Conservation (phyloP, 805 yeast species). For the Dipodascus geniculatus region DNA sequence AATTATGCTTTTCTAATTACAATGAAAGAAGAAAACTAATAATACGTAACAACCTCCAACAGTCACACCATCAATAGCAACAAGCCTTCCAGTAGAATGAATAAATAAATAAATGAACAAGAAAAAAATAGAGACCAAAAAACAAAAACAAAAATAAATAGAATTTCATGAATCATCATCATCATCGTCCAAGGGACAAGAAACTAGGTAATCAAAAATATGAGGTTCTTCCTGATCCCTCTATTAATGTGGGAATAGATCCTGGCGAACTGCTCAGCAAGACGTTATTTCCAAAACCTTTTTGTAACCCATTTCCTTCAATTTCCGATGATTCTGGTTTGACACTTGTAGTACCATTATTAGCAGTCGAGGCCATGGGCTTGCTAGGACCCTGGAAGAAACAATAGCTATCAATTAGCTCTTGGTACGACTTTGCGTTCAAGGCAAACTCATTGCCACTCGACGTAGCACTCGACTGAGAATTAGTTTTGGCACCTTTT, state of each 20-base stretch:
- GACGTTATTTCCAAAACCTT: background rate
- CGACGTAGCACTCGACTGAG: too few relatives aligned
- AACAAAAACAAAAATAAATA: background rate
- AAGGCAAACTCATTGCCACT: slow-evolving; percentile 16
- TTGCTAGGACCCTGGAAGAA: slow-evolving; percentile 17
- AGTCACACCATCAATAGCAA: background rate
- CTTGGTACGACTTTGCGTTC: slow-evolving; percentile 28
- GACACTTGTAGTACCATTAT: background rate
- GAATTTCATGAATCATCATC: background rate
- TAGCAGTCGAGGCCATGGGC: background rate
- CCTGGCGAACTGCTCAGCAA: background rate
- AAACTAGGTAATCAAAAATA: background rate
- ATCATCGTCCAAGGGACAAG: background rate
- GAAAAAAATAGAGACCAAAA: too few relatives aligned
- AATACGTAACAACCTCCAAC: background rate
- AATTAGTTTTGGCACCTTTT: slow-evolving; percentile 4
- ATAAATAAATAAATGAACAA: too few relatives aligned
- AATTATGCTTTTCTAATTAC: background rate
- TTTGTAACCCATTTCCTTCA: background rate
- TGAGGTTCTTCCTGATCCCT: background rate
- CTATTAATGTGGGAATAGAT: background rate
- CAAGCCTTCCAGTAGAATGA: background rate
- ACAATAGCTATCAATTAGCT: slow-evolving; percentile 29
- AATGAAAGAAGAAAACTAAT: background rate
- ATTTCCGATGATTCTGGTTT: background rate